phyloP scores from a whole-genome alignment of 75 land plant genomes.

The Picea glauca region DNA sequence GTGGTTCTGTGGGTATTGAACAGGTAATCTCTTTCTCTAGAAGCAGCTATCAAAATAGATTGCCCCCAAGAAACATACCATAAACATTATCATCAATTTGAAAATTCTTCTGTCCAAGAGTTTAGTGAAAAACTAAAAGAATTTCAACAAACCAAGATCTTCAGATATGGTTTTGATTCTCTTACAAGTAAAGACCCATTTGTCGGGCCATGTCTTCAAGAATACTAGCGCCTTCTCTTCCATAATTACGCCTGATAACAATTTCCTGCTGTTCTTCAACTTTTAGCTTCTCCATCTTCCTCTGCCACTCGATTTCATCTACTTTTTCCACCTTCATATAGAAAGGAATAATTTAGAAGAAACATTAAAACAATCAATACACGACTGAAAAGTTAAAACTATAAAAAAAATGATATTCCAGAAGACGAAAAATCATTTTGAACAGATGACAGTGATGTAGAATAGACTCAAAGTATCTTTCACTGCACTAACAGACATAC shows the following conservation, averaged over 20 bases:
- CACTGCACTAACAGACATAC: neutral
- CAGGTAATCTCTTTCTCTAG: neutral
- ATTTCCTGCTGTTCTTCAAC: constrained; percentile 55
- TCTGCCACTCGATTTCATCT: constrained; percentile 72
- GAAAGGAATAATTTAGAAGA: neutral
- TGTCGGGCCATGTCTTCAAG: constrained; percentile 64
- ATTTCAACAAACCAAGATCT: neutral
- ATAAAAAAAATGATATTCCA: too few relatives aligned
- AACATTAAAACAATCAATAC: neutral
- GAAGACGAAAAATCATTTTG: neutral
- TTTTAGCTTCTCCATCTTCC: constrained; percentile 52
- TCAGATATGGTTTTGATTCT: neutral
- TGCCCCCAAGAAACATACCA: neutral
- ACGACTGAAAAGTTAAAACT: too few relatives aligned
- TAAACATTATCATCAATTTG: neutral
- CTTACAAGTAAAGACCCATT: constrained; percentile 78
- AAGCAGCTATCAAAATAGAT: neutral
- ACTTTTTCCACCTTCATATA: constrained; percentile 48
- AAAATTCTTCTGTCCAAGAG: neutral
- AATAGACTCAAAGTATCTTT: neutral
- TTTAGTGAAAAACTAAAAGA: neutral
- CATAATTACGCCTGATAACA: constrained; percentile 46
- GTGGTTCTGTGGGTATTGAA: neutral
- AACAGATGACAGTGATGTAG: neutral
- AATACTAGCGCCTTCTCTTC: constrained; percentile 32